Conservation (phyloP, 169 alveolate species). For the Theileria parva region DNA sequence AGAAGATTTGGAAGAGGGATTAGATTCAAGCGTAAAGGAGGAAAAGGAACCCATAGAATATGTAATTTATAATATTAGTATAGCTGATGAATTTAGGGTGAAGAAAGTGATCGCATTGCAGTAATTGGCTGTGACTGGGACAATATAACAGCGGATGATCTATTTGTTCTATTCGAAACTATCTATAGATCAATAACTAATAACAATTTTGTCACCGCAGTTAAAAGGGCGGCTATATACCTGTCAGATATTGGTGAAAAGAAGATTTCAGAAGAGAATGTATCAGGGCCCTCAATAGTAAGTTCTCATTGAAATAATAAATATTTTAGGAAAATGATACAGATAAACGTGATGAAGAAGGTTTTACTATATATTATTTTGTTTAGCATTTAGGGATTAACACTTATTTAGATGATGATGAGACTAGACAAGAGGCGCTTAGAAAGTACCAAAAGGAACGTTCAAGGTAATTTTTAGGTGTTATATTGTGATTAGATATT, state of each 20-base stretch:
- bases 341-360: conserved; percentile 59
- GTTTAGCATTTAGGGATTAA: neutral
- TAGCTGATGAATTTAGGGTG: conserved; percentile 66
- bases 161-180: conserved; percentile 88
- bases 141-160: conserved; percentile 89
- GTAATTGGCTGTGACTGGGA: conserved; percentile 97
- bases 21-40: conserved; percentile 17
- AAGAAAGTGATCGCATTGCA: conserved; percentile 90
- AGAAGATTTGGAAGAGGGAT: conserved; percentile 33
- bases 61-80: conserved; percentile 19
- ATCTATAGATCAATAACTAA: conserved; percentile 75
- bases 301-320: conserved; percentile 15
- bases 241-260: conserved; percentile 92
- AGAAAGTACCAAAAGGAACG: conserved; percentile 71
- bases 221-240: conserved; percentile 87
- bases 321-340: neutral
- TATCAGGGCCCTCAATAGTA: conserved; percentile 88
- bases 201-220: conserved; percentile 80
- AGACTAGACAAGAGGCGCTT: conserved; percentile 69
- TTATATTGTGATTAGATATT: conserved; percentile 81
- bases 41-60: conserved; percentile 59
- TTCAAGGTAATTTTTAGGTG: conserved; percentile 55
- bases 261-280: conserved; percentile 87
- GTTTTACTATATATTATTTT: conserved; percentile 7
- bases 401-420: conserved; percentile 43